phyloP scores from a whole-genome alignment of 2,329 filamentous ascomycete genomes.

The Drechslera avenae region DNA sequence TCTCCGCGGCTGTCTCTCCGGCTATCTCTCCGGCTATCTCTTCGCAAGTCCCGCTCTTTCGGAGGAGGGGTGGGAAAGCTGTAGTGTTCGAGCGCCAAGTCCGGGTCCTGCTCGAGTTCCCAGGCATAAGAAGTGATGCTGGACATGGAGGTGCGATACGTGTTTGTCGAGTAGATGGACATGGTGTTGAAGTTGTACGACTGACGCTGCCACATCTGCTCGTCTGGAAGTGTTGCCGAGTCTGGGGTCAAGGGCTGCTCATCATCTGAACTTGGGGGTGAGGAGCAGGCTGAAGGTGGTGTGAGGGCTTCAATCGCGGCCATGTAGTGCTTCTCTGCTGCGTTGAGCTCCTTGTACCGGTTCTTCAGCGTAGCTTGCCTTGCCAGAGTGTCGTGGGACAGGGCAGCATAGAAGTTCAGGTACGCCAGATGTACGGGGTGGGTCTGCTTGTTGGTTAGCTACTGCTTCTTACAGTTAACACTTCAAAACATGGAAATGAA shows the following conservation, averaged over 20 bases:
- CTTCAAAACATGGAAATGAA: background rate
- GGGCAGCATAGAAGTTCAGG: slow-evolving; percentile 47
- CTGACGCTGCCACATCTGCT: slow-evolving; percentile 15
- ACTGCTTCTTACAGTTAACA: background rate
- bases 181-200: slow-evolving; percentile 16
- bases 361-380: slow-evolving; percentile 41
- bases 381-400: slow-evolving; percentile 46
- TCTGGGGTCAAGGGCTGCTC: slow-evolving; percentile 25
- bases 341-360: slow-evolving; percentile 37
- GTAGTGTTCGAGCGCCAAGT: slow-evolving; percentile 7
- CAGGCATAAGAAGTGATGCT: slow-evolving; percentile 28
- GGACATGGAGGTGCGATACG: slow-evolving; percentile 25
- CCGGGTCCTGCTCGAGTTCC: slow-evolving; percentile 12
- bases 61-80: slow-evolving; percentile 8
- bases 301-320: slow-evolving; percentile 36
- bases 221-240: slow-evolving; percentile 23
- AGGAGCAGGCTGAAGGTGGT: slow-evolving; percentile 2
- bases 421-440: slow-evolving; percentile 44
- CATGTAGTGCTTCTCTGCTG: slow-evolving; percentile 44
- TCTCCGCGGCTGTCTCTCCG: background rate
- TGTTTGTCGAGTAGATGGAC: slow-evolving; percentile 28
- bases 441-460: slow-evolving; percentile 24
- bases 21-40: no score
- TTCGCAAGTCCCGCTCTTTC: no score
- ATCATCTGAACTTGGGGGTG: slow-evolving; percentile 20